These are phyloP conservation scores for Monilinia fructigena DNA, from an alignment of 2,329 filamentous ascomycete species.

Conservation along the genomic window DNA sequence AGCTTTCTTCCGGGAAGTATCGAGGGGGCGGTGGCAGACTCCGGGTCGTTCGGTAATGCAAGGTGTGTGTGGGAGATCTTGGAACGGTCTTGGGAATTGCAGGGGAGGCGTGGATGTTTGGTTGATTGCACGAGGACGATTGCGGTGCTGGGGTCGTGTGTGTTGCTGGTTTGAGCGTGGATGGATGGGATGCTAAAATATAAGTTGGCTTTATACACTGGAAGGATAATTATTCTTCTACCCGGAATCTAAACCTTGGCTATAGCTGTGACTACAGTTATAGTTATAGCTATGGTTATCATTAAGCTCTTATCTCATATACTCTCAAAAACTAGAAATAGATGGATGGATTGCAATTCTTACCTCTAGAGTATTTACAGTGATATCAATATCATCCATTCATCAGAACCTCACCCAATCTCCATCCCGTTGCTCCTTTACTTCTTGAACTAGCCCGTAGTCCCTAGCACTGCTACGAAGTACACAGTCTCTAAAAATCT, in stretches of 20 bases:
- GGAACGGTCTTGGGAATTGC: constrained; percentile 28
- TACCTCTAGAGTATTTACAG: no score
- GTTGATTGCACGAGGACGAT: constrained; percentile 25
- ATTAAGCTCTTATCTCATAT: no score
- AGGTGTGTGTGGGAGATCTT: constrained; percentile 25
- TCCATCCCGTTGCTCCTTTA: background rate
- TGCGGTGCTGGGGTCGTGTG: constrained; percentile 19
- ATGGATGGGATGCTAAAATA: no score
- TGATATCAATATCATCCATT: background rate
- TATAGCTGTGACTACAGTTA: no score
- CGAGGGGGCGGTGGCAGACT: constrained; percentile 17
- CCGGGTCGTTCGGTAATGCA: constrained; percentile 26
- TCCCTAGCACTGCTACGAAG: no score
- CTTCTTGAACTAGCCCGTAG: background rate
- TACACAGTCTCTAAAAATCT: no score
- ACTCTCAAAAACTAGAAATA: no score
- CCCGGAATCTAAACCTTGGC: no score
- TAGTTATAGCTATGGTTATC: no score
- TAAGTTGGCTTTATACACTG: no score
- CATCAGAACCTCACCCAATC: background rate
- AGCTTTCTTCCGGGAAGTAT: constrained; percentile 26
- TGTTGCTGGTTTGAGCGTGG: constrained; percentile 22
- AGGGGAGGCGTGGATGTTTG: constrained; percentile 11
- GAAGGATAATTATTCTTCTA: no score
- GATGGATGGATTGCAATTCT: no score